Base-by-base conservation (phyloP, 352 stramenopile genomes). In the Phytophthora europaea region DNA sequence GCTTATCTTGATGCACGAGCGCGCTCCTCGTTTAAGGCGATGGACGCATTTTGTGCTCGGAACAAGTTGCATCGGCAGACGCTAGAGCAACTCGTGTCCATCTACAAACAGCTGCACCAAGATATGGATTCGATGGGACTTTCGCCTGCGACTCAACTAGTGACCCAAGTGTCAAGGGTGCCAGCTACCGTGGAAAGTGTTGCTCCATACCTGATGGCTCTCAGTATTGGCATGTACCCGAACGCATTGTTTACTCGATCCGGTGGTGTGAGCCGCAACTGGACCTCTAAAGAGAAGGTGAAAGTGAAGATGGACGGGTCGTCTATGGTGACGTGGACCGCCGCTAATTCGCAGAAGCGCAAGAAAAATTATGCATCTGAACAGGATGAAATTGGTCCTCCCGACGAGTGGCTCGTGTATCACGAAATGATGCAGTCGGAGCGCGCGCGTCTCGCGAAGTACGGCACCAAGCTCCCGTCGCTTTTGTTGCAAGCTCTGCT, bases 361-460 rank as follows among this genome's bases (percentile, higher is more conserved):
- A 86, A 78, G 51, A 78, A 53, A 34, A 81, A 69, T 0, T 59
- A 60, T 55, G 51, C 56, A 2, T 57, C 43, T 58, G 71, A 78
- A 20, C 61, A 72, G 26, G 70, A 81, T 8, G 64, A 84, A 22
- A 55, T 66, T 59, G 67, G 56, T 2, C 65, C 67, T 22, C 76
- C 70, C 5, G 58, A 87, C 31, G 81, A 95, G 56, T 95, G 87
- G 87, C 81, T 93, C 10, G 78, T 92, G 60, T 95, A 92, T 60
- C 87, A 95, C 58, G 89, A 94, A 72, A 95, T 95, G 89, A 93
- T 93, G 83, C 89, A 95, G 64, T 90, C 84, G 3, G 84, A 93
- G 51, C 83, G 78, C 56, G 84, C 72, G 15, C 87, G 89, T 9
- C 61, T 90, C 6, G 89, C 87, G 10, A 92, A 93, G 62, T 90